Evolutionary conservation across 352 stramenopile species (phyloP), one percentile per base, ranked within the genome.

Genomic region (Phytophthora nicotianae): DNA sequence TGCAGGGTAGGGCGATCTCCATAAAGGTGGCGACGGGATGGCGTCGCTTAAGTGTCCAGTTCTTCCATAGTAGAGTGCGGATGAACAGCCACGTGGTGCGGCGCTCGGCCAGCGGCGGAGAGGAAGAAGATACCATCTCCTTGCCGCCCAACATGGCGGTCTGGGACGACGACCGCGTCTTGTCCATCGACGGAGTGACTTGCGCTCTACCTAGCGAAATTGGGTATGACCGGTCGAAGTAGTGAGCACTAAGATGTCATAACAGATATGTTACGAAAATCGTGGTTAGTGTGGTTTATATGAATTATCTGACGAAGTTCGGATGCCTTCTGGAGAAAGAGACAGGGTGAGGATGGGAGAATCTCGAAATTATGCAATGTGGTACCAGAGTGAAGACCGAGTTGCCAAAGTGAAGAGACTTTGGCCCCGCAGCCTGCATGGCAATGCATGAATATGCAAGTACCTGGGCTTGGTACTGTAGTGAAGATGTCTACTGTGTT

Each of bases 21-120:
- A 86, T 62, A 11, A 79, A 64, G 10, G 77, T 87, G 20, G 68
- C 79, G 10, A 90, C 51, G 2, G 65, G 66, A 23, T 90, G 80
- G 35, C 80, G 79, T 9, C 68, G 62, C 70, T 91, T 91, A 13
- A 90, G 72, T 38, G 75, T 65, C 65, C 70, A 83, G 52, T 91
- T 90, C 62, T 91, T 91, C 74, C 80, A 83, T 27, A 62, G 33
- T 32, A 62, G 32, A 16, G 43, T 62, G 29, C 54, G 54, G 37
- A 78, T 66, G 43, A 58, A 78, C 5, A 57, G 29, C 70, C 70
- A 78, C 49, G 57, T 59, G 9, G 66, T 68, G 45, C 66, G 66
- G 19, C 66, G 65, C 41, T 69, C 54, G 2, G 62, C 61, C 10
- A 77, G 40, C 10, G 54, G 54, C 9, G 58, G 60, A 6, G 48